phyloP scores from a whole-genome alignment of 805 yeast species.

The Saturnispora ahearnii region DNA sequence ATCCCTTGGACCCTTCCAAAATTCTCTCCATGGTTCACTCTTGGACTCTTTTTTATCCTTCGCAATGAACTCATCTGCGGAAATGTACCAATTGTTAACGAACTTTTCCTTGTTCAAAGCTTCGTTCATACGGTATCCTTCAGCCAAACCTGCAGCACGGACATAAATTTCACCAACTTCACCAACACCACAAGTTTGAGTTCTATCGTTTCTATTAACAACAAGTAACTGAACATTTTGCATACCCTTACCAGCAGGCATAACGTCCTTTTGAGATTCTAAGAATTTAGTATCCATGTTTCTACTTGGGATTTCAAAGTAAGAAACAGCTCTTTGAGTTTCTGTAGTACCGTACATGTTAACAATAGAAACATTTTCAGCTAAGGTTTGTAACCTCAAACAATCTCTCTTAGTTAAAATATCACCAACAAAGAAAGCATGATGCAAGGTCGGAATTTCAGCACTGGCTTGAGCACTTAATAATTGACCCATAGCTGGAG shows the following conservation, averaged over 20 bases:
- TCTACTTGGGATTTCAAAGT: slow-evolving; percentile 76
- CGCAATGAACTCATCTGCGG: slow-evolving; percentile 51
- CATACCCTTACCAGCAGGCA: slow-evolving; percentile 99
- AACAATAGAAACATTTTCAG: slow-evolving; percentile 80
- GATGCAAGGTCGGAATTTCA: slow-evolving; percentile 76
- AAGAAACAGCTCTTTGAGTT: slow-evolving; percentile 97
- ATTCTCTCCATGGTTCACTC: slow-evolving; percentile 59
- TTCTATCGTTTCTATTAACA: slow-evolving; percentile 80
- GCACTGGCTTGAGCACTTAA: slow-evolving; percentile 92
- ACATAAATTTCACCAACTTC: slow-evolving; percentile 98
- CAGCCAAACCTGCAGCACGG: slow-evolving; percentile 96
- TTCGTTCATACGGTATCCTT: slow-evolving; percentile 88
- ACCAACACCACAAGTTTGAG: slow-evolving; percentile 95
- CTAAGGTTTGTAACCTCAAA: slow-evolving; percentile 81
- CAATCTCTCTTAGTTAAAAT: slow-evolving; percentile 96
- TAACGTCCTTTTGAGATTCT: slow-evolving; percentile 80
- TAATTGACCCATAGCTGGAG: slow-evolving; percentile 99
- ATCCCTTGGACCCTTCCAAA: slow-evolving; percentile 93
- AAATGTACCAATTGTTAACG: slow-evolving; percentile 83
- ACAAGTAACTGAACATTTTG: slow-evolving; percentile 86
- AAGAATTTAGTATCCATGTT: slow-evolving; percentile 61
- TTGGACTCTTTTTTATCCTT: slow-evolving; percentile 39
- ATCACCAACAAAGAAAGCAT: slow-evolving; percentile 98
- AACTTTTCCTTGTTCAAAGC: slow-evolving; percentile 84
- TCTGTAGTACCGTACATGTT: slow-evolving; percentile 99